These are phyloP conservation scores for Schwanniomyces polymorphus DNA, from an alignment of 805 yeast species.

Conservation along the genomic window DNA sequence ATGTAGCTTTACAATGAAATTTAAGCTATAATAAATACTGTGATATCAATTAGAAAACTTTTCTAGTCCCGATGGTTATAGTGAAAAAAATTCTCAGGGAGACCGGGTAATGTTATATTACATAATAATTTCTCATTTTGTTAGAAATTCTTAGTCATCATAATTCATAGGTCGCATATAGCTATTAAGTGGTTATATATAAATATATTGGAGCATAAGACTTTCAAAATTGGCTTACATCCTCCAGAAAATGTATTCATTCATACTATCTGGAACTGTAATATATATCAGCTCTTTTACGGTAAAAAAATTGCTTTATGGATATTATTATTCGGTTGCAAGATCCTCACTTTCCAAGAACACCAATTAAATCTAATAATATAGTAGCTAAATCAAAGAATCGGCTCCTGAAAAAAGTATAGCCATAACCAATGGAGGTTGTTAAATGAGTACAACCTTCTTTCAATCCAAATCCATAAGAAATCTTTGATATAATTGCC, in stretches of 20 bases:
- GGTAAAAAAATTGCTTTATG: too few species aligned
- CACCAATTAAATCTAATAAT: too few species aligned
- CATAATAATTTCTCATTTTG: neutral
- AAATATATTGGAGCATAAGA: neutral
- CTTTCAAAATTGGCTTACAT: neutral
- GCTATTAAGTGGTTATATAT: neutral
- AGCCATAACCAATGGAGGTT: too few species aligned
- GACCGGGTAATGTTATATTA: slow-evolving; percentile 5
- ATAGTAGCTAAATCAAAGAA: too few species aligned
- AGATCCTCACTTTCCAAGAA: too few species aligned
- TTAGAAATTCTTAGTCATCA: slow-evolving; percentile 1
- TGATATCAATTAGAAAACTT: slow-evolving; percentile 2
- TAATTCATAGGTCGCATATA: slow-evolving; percentile 1
- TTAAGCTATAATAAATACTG: slow-evolving; percentile 3
- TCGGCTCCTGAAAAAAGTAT: too few species aligned
- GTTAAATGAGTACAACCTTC: too few species aligned
- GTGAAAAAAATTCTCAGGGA: neutral
- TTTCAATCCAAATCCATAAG: too few species aligned
- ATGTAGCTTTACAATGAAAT: neutral
- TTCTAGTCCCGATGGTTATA: slow-evolving; percentile 5
- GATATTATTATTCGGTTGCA: too few species aligned
- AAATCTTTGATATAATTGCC: neutral
- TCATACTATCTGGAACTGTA: too few species aligned
- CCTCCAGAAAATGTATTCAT: too few species aligned
- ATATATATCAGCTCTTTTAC: too few species aligned